Percentiles rank a stretch among this genome's conserved stretches.
Evolutionary conservation across 2,329 filamentous ascomycete species (phyloP).

Genomic region (Beauveria sp.): DNA sequence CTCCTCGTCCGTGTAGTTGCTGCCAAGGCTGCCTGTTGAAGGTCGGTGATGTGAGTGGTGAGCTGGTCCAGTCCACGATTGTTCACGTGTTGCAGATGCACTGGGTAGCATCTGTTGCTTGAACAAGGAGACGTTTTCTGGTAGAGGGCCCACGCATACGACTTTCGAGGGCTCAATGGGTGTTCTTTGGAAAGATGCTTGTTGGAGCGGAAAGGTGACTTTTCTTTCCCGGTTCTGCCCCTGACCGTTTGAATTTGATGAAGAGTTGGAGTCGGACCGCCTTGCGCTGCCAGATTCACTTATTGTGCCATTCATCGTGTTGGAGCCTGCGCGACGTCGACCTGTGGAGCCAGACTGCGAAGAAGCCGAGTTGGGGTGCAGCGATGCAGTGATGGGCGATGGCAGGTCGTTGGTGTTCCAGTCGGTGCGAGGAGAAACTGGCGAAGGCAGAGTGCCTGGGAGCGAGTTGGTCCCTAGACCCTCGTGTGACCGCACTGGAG

Average conservation of each 20-base stretch:
- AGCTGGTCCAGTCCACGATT: not conserved
- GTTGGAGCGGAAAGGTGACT: constrained; percentile 16
- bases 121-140: constrained; percentile 34
- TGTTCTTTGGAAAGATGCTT: constrained; percentile 32
- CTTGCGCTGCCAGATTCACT: constrained; percentile 21
- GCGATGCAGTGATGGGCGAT: constrained; percentile 32
- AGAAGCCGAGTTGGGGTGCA: constrained; percentile 18
- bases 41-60: constrained; percentile 6
- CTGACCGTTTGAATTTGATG: constrained; percentile 17
- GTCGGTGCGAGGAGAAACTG: constrained; percentile 39
- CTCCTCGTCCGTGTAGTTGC: constrained; percentile 51
- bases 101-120: constrained; percentile 14
- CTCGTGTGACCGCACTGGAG: constrained; percentile 16
- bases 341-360: constrained; percentile 15
- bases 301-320: constrained; percentile 7
- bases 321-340: constrained; percentile 10
- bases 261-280: constrained; percentile 21
- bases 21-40: constrained; percentile 42
- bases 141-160: constrained; percentile 47
- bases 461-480: constrained; percentile 26
- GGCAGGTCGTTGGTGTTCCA: constrained; percentile 34
- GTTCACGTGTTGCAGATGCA: not conserved
- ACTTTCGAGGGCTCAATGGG: constrained; percentile 46
- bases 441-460: constrained; percentile 38
- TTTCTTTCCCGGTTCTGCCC: constrained; percentile 13